A percentile compares a stretch with the other conserved stretches of the same genome.
Conservation (phyloP, 2,329 filamentous ascomycete species). For the Rosellinia necatrix region DNA sequence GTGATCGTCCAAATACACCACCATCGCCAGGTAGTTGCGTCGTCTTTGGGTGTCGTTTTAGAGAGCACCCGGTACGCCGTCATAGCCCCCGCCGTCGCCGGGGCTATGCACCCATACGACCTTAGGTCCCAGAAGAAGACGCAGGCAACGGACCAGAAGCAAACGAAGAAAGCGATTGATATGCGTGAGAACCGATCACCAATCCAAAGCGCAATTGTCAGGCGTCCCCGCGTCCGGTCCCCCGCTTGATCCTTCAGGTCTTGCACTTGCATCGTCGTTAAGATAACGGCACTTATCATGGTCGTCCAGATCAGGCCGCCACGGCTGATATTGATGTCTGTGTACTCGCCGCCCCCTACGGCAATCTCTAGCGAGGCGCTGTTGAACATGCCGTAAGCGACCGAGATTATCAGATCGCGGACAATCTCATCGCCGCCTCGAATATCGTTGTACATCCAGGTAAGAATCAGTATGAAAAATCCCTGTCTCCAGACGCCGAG, state of each 20-base stretch:
- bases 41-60: slow-evolving; percentile 23
- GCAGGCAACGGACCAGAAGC: slow-evolving; percentile 27
- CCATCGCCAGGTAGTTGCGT: slow-evolving; percentile 27
- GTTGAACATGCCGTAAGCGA: slow-evolving; percentile 35
- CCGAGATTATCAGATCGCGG: slow-evolving; percentile 32
- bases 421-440: slow-evolving; percentile 32
- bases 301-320: slow-evolving; percentile 30
- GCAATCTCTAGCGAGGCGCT: slow-evolving; percentile 33
- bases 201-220: slow-evolving; percentile 32
- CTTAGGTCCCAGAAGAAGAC: slow-evolving; percentile 26
- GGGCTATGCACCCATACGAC: slow-evolving; percentile 18
- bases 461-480: slow-evolving; percentile 29
- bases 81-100: slow-evolving; percentile 16
- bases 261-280: slow-evolving; percentile 38
- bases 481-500: slow-evolving; percentile 33
- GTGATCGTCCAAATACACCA: slow-evolving; percentile 30
- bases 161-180: slow-evolving; percentile 28
- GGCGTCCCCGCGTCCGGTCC: slow-evolving; percentile 31
- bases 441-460: slow-evolving; percentile 38
- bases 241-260: slow-evolving; percentile 36
- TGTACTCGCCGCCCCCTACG: slow-evolving; percentile 26
- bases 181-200: slow-evolving; percentile 30
- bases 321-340: slow-evolving; percentile 20
- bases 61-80: slow-evolving; percentile 23
- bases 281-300: slow-evolving; percentile 32